Evolutionary conservation across 1,284 basidiomycete genomes (phyloP), one percentile per base, ranked within the genome.

Genomic region (Ceratobasidium sp.): DNA sequence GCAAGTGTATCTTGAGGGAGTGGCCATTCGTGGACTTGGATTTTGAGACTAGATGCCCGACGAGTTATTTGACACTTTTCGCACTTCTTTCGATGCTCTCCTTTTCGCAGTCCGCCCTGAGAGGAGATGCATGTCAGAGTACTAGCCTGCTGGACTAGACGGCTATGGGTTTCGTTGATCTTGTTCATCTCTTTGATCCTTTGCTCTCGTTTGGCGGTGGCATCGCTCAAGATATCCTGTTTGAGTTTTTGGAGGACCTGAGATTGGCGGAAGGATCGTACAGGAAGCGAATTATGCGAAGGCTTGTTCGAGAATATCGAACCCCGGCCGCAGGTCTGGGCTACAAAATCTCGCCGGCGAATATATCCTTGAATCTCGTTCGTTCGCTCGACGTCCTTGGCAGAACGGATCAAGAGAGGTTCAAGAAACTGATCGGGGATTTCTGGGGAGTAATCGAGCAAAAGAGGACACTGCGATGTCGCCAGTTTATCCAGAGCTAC

Each of bases 1-100:
- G 67, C 33, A 0, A 80, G 48, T 1, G 29, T 1, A 9, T 80
- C 59, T 0, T 74, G 44, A 0, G 88, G 86, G 41, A 89, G 78
- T 0, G 87, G 87, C 88, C 87, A 88, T 64, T 89, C 88, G 53
- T 86, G 80, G 2, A 86, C 77, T 0, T 53, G 1, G 48, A 89
- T 87, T 0, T 51, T 17, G 78, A 88, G 77, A 0, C 8, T 47
- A 0, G 24, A 29, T 0, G 80, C 79, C 54, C 79, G 15, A 1
- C 53, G 44, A 45, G 82, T 69, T 1, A 83, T 75, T 1, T 2
- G 1, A 69, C 87, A 88, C 66, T 81, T 85, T 0, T 0, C 11
- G 74, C 85, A 84, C 0, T 14, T 3, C 0, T n/a, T 41, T 2
- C 33, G 4, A 41, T 41, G 36, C 36, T 41, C 6, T 41, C 36